These are phyloP conservation scores for Begonia masoniana DNA, from an alignment of 306 rosid genomes.

Conservation along the genomic window DNA sequence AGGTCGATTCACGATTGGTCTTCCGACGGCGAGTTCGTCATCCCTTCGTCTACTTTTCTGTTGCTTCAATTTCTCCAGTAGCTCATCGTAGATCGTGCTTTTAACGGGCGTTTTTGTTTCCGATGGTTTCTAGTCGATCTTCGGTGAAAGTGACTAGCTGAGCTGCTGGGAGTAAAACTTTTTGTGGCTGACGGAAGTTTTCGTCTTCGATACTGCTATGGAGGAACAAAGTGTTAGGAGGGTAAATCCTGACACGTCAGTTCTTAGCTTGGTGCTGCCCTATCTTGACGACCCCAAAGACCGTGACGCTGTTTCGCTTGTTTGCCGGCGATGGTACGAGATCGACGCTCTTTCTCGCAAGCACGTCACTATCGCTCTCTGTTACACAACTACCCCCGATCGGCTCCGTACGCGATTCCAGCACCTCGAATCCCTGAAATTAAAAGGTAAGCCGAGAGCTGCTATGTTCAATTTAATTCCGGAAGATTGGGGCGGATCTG, in stretches of 20 bases:
- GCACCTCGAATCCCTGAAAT: constrained; percentile 61
- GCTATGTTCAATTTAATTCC: constrained; percentile 94
- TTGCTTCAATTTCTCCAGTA: constrained; percentile 1
- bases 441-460: constrained; percentile 92
- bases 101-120: background rate
- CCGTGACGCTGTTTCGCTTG: constrained; percentile 70
- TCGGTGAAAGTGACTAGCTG: background rate
- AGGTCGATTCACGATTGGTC: constrained; percentile 25
- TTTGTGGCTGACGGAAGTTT: background rate
- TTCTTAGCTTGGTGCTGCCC: constrained; percentile 61
- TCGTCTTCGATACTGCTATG: constrained; percentile 7
- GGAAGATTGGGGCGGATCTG: constrained; percentile 94
- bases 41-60: constrained; percentile 19
- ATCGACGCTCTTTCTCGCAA: constrained; percentile 80
- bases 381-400: constrained; percentile 77
- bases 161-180: background rate
- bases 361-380: constrained; percentile 88
- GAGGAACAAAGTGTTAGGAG: constrained; percentile 19
- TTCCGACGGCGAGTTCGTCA: constrained; percentile 14
- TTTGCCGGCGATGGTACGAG: constrained; percentile 80
- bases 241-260: constrained; percentile 20
- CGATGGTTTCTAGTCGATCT: background rate
- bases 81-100: constrained; percentile 4
- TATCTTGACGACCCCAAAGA: constrained; percentile 69
- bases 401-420: constrained; percentile 52